These are phyloP conservation scores for Diaporthe destruens DNA, from an alignment of 2,329 filamentous ascomycete species.

Conservation along the genomic window DNA sequence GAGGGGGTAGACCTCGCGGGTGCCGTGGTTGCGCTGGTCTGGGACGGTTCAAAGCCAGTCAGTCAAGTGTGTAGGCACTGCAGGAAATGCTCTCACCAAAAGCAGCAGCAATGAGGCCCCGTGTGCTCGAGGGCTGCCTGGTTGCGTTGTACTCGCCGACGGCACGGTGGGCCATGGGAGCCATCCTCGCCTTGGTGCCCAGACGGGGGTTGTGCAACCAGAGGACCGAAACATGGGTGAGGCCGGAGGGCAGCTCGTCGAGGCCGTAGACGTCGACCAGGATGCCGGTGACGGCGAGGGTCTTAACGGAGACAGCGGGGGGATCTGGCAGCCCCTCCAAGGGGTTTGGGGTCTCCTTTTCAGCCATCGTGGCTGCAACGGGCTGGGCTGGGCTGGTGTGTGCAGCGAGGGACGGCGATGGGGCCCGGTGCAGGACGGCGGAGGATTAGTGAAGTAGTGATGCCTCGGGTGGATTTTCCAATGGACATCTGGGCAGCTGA, in stretches of 20 bases:
- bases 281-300: constrained; percentile 81
- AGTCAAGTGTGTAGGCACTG: not conserved
- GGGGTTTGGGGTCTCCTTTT: constrained; percentile 40
- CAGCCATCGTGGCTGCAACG: not conserved
- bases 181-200: constrained; percentile 79
- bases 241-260: constrained; percentile 71
- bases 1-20: constrained; percentile 72
- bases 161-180: constrained; percentile 75
- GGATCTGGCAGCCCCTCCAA: constrained; percentile 52
- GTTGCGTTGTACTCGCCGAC: constrained; percentile 76
- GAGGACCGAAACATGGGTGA: constrained; percentile 77
- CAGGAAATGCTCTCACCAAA: constrained; percentile 60
- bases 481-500: no score
- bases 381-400: not conserved
- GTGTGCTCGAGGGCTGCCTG: constrained; percentile 48
- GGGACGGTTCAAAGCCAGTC: not conserved
- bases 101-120: constrained; percentile 81
- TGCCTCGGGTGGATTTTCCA: no score
- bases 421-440: not conserved
- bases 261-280: constrained; percentile 85
- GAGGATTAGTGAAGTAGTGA: no score
- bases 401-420: not conserved
- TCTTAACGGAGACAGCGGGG: constrained; percentile 71
- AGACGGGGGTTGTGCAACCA: constrained; percentile 91
- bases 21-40: constrained; percentile 94